Evolutionary conservation across 495 filamentous ascomycete genomes (phyloP), one percentile per base, ranked within the genome.

Genomic region (Penicillium goetzii): DNA sequence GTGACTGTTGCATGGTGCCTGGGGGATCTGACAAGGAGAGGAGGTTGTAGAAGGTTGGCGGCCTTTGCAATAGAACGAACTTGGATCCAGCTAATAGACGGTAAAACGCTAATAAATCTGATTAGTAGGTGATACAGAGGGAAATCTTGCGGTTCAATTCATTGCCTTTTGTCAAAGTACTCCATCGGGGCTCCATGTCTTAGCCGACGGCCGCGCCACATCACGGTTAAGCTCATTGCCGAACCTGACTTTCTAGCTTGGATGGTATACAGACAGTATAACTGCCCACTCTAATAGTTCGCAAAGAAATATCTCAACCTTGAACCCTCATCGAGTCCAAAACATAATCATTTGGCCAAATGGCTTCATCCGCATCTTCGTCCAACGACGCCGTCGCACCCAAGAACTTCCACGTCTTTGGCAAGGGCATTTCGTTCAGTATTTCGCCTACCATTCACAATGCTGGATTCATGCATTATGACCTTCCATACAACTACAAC

Each of bases 371-470:
- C 7, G 12, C 3, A 36, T 58, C 47, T 15, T 3, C 57, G 14
- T 58, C 65, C 17, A 34, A 28, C 1, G 30, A 25, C 11, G 28
- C 21, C 25, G 9, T 25, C 9, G 12, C 40, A 6, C 34, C 63
- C 0, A 62, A 58, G 30, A 33, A 66, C 55, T 72, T 67, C 69
- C 89, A 88, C 69, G 85, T 89, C 47, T 79, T 89, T 36, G 89
- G 89, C 8, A 84, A 83, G 8, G 85, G 81, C 54, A 86, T 90
- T 26, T 84, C 82, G 17, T 88, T 87, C 75, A 90, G 85, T 53
- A 78, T 90, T 30, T 89, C 87, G 0, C 89, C 89, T 7, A 84
- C 84, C 1, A 91, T 92, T 82, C 88, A 91, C 68, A 86, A 81
- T 58, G 87, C 88, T 1, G 89, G 86, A 11, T 91, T 88, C 71